Percentiles rank a stretch among this genome's conserved stretches.
These are phyloP conservation scores for Lepidium campestre DNA, from an alignment of 441 rosid species.

Conservation along the genomic window DNA sequence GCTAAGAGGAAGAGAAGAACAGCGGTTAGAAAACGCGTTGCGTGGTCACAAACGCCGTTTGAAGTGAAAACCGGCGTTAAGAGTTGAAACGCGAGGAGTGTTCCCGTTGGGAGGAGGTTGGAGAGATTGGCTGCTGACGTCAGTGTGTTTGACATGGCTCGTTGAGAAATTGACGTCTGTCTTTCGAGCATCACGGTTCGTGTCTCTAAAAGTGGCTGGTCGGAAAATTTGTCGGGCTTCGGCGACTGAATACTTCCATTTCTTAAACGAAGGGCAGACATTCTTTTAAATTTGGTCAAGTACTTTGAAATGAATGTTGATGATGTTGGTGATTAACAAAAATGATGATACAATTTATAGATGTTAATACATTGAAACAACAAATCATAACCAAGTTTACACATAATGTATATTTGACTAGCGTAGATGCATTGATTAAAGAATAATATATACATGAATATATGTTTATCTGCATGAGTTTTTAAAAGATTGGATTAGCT, in stretches of 20 bases:
- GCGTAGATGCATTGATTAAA: too few species aligned
- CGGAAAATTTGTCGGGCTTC: constrained; percentile 1
- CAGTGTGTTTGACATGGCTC: constrained; percentile 50
- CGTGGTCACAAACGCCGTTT: constrained; percentile 52
- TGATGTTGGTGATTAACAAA: neutral
- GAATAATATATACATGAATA: too few species aligned
- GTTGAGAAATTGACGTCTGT: constrained; percentile 39
- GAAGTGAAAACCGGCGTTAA: constrained; percentile 52
- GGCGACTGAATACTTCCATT: neutral
- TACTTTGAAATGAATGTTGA: neutral
- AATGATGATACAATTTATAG: constrained; percentile 5
- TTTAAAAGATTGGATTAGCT: neutral
- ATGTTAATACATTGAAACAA: neutral
- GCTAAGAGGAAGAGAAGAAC: constrained; percentile 43
- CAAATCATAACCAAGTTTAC: constrained; percentile 14
- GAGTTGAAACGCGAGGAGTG: constrained; percentile 62
- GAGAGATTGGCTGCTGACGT: constrained; percentile 59
- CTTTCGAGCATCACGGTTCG: constrained; percentile 6
- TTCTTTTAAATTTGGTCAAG: neutral
- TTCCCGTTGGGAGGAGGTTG: constrained; percentile 73
- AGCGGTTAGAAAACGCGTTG: constrained; percentile 42
- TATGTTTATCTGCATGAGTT: too few species aligned
- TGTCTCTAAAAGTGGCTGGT: neutral
- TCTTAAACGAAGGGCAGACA: constrained; percentile 16
- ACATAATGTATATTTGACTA: neutral